A percentile compares a stretch with the other conserved stretches of the same genome.
Evolutionary conservation across 768 basidiomycete genomes (phyloP).

Genomic region (Favolaschia claudopus): DNA sequence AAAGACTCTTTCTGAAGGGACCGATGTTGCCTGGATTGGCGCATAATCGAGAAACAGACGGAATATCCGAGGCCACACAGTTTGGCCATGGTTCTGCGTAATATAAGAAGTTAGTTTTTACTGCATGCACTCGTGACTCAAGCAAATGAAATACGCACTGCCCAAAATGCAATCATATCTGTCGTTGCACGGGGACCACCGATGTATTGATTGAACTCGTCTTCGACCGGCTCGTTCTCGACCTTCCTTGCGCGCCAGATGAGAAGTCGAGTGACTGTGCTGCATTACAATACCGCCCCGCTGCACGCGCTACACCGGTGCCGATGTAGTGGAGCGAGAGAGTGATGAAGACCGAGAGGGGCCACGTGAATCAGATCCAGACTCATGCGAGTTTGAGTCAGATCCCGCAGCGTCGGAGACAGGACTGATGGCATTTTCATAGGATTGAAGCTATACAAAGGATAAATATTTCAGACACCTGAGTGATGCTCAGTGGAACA

Average conservation of each 20-base stretch:
- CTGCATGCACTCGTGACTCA: too few species aligned
- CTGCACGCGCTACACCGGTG: neutral
- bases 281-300: neutral
- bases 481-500: too few species aligned
- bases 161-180: constrained; percentile 1
- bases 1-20: neutral
- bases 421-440: too few species aligned
- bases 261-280: neutral
- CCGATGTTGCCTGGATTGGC: constrained; percentile 1
- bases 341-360: neutral
- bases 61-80: neutral
- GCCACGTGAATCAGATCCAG: too few species aligned
- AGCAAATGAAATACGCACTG: neutral
- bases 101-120: neutral
- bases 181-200: neutral
- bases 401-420: too few species aligned
- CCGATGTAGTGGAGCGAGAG: neutral
- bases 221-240: neutral
- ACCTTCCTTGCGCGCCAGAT: neutral
- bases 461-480: too few species aligned
- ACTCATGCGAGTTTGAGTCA: too few species aligned
- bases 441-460: too few species aligned
- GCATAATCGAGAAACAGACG: neutral
- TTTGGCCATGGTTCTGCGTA: neutral
- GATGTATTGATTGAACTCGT: constrained; percentile 2